phyloP scores from a whole-genome alignment of 331 rosid species.

The Pyrus hybrid region DNA sequence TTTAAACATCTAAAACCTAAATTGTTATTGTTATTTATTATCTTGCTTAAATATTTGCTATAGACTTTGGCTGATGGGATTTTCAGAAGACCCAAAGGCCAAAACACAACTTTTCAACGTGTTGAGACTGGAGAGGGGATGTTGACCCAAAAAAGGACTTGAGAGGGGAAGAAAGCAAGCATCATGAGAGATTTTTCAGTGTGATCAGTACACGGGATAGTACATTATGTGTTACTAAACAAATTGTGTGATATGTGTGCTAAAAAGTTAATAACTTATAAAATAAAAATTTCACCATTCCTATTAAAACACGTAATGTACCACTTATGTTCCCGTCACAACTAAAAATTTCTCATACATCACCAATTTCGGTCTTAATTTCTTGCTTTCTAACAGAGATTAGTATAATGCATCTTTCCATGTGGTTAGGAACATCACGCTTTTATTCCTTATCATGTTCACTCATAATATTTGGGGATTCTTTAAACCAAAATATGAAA shows the following conservation, averaged over 20 bases:
- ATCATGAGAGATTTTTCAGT: not conserved
- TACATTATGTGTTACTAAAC: too few species aligned
- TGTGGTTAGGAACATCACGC: not conserved
- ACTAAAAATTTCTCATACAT: fast-evolving
- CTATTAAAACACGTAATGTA: too few species aligned
- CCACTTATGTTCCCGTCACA: fast-evolving
- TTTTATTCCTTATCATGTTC: too few species aligned
- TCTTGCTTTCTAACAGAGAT: not conserved
- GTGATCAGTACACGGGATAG: fast-evolving
- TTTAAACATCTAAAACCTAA: too few species aligned
- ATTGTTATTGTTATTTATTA: too few species aligned
- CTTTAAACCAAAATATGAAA: too few species aligned
- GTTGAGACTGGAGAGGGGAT: not conserved
- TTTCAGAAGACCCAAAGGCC: not conserved
- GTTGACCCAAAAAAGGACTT: not conserved
- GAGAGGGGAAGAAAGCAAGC: too few species aligned
- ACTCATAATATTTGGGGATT: too few species aligned
- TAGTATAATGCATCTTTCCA: not conserved
- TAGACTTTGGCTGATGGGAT: not conserved
- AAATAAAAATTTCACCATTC: fast-evolving
- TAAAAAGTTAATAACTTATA: too few species aligned
- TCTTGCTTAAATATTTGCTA: too few species aligned
- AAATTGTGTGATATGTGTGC: too few species aligned
- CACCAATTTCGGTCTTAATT: not conserved
- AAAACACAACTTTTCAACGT: not conserved